Evolutionary conservation across 805 yeast genomes (phyloP).

Genomic region (Starmera dryadoides): DNA sequence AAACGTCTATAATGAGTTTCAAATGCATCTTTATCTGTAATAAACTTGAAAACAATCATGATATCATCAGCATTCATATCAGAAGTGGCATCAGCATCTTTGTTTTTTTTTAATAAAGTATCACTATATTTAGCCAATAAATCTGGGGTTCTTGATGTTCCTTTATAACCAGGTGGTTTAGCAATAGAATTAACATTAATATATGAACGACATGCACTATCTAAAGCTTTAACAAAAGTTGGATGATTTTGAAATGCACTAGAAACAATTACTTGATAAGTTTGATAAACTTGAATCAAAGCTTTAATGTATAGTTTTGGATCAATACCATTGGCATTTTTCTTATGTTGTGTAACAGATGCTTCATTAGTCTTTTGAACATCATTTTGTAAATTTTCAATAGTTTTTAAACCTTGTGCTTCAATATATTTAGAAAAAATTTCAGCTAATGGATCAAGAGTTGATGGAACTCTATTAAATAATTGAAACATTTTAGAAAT

Average conservation of each 20-base stretch:
- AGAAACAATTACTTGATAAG: conserved; percentile 58
- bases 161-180: conserved; percentile 29
- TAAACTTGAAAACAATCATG: conserved; percentile 78
- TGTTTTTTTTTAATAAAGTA: conserved; percentile 66
- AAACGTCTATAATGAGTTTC: conserved; percentile 87
- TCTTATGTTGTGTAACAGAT: conserved; percentile 6
- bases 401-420: conserved; percentile 51
- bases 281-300: conserved; percentile 59
- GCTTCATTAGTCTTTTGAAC: conserved; percentile 10
- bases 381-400: conserved; percentile 45
- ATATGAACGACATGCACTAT: conserved; percentile 78
- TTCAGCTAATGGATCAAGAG: conserved; percentile 71
- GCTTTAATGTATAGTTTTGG: conserved; percentile 80
- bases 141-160: conserved; percentile 80
- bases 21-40: conserved; percentile 92
- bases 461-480: conserved; percentile 69
- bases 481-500: conserved; percentile 71
- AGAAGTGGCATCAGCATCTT: conserved; percentile 54
- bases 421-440: conserved; percentile 69
- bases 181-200: conserved; percentile 83
- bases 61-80: conserved; percentile 81
- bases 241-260: conserved; percentile 67
- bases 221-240: conserved; percentile 78
- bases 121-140: conserved; percentile 86
- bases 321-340: conserved; percentile 39